phyloP scores from a whole-genome alignment of 352 stramenopile genomes.

The Pythium guiyangense region DNA sequence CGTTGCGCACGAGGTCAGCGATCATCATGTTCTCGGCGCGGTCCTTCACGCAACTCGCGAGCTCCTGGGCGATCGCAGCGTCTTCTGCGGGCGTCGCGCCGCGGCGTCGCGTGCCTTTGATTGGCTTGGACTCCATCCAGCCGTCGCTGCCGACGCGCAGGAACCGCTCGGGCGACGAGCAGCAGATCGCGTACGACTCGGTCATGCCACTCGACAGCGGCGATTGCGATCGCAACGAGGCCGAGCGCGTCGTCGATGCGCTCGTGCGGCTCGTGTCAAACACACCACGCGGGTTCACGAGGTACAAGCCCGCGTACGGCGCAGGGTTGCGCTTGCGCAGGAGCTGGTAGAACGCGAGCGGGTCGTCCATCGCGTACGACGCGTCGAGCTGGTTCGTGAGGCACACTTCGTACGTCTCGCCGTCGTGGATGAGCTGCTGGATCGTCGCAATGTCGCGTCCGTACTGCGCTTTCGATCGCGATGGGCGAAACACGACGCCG shows the following conservation, averaged over 20 bases:
- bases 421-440: conserved; percentile 87
- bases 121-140: conserved; percentile 95
- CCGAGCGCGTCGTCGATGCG: not conserved
- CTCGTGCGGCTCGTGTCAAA: conserved; percentile 14
- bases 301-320: conserved; percentile 92
- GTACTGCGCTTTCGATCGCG: conserved; percentile 73
- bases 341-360: conserved; percentile 85
- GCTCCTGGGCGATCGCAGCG: conserved; percentile 51
- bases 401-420: conserved; percentile 96
- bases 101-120: conserved; percentile 92
- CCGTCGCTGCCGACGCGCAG: conserved; percentile 63
- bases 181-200: conserved; percentile 90
- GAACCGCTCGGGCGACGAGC: conserved; percentile 96
- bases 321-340: conserved; percentile 92
- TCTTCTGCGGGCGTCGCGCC: conserved; percentile 44
- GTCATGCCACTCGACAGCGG: conserved; percentile 5
- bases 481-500: conserved; percentile 52
- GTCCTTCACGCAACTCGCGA: conserved; percentile 90
- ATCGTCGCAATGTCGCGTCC: conserved; percentile 82
- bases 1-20: conserved; percentile 95
- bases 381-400: conserved; percentile 92
- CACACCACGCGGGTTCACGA: conserved; percentile 44
- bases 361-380: conserved; percentile 30
- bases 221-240: not conserved
- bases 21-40: conserved; percentile 98